Conservation (phyloP, 768 basidiomycete genomes). For the Lactifluus subvellereus region DNA sequence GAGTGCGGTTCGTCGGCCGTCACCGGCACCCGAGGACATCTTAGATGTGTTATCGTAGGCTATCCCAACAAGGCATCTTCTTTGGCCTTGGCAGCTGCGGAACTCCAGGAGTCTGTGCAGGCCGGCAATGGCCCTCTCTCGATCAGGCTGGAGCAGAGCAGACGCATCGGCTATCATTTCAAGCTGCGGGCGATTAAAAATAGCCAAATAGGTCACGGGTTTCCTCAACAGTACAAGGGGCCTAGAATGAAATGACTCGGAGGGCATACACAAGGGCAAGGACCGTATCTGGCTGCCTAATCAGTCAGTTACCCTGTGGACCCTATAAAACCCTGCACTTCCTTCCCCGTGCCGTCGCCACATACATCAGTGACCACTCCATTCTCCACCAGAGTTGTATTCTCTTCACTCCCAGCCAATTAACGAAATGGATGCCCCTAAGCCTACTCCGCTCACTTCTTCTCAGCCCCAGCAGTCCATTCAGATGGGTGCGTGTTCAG, state of each 20-base stretch:
- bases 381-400: too few relatives aligned
- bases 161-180: too few relatives aligned
- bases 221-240: background rate
- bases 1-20: too few relatives aligned
- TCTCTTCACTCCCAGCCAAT: background rate
- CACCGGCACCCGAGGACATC: too few relatives aligned
- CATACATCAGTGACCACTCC: background rate
- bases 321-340: background rate
- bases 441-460: constrained; percentile 33
- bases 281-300: background rate
- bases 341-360: background rate
- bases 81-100: too few relatives aligned
- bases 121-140: too few relatives aligned
- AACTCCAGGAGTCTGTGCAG: background rate
- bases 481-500: constrained; percentile 51
- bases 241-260: background rate
- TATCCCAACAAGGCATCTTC: background rate
- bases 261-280: background rate
- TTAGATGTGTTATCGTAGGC: too few relatives aligned
- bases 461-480: constrained; percentile 55
- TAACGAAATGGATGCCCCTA: constrained; percentile 31
- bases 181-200: too few relatives aligned
- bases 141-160: too few relatives aligned
- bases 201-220: background rate
- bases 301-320: background rate